Percentiles rank a stretch among this genome's conserved stretches.
Conservation (phyloP, 2,329 filamentous ascomycete species). For the Aspergillus caelatus region DNA sequence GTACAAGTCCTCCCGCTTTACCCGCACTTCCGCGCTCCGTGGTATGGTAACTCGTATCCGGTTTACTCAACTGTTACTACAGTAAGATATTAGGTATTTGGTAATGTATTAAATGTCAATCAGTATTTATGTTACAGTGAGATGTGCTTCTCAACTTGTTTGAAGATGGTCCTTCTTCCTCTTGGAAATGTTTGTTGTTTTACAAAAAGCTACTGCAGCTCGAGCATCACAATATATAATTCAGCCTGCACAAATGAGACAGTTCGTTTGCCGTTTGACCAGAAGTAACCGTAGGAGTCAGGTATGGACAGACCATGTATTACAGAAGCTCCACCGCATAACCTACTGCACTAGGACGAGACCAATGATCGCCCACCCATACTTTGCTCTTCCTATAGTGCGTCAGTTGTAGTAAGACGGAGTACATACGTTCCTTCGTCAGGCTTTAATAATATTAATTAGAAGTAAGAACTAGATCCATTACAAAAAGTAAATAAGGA, state of each 20-base stretch:
- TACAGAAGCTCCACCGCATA: constrained; percentile 3
- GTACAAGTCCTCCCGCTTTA: background rate
- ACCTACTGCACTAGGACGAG: constrained; percentile 3
- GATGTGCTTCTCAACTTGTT: no score
- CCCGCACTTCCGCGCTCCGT: constrained; percentile 20
- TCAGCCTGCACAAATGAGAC: background rate
- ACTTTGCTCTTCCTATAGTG: constrained; percentile 1
- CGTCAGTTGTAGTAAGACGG: constrained; percentile 11
- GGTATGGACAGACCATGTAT: background rate
- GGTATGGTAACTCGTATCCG: background rate
- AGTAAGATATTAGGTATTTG: constrained; percentile 7
- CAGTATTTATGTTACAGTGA: background rate
- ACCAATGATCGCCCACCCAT: constrained; percentile 5
- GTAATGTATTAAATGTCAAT: no score
- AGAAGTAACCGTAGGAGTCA: background rate
- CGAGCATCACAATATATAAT: background rate
- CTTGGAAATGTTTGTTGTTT: no score
- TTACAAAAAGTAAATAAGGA: background rate
- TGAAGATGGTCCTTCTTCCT: no score
- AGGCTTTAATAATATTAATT: constrained; percentile 7
- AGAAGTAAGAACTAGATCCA: constrained; percentile 3
- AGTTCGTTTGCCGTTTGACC: background rate
- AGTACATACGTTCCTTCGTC: background rate
- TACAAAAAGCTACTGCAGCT: background rate
- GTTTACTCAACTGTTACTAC: background rate